Conservation (phyloP, 192 early-diverging fungal species). For the Gamsiella multidivaricata region DNA sequence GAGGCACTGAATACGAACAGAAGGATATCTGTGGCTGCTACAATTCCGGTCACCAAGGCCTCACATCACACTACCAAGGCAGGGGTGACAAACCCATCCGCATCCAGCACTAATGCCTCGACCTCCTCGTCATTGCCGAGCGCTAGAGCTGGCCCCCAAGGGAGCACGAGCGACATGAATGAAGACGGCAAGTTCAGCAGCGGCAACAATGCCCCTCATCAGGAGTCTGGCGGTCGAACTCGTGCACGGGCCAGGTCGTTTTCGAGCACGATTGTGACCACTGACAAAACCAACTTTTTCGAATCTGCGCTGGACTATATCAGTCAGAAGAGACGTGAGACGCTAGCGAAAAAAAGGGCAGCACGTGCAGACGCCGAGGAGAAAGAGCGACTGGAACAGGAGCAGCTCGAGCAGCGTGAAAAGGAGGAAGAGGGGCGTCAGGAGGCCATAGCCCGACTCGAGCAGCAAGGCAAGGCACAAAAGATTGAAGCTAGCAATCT, state of each 20-base stretch:
- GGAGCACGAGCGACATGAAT: background rate
- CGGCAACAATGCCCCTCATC: background rate
- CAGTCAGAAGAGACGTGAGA: slow-evolving; percentile 22
- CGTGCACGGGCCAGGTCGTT: slow-evolving; percentile 20
- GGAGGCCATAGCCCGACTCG: background rate
- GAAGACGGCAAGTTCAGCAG: no score
- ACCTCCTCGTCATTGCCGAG: background rate
- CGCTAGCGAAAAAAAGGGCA: slow-evolving; percentile 20
- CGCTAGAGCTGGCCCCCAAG: background rate
- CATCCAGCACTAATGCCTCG: no score
- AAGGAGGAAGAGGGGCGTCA: slow-evolving; percentile 6
- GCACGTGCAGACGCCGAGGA: slow-evolving; percentile 11
- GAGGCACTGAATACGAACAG: no score
- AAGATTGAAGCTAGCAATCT: slow-evolving; percentile 47
- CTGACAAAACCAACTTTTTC: slow-evolving; percentile 30
- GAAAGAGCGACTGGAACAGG: slow-evolving; percentile 4
- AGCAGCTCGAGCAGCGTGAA: slow-evolving; percentile 6
- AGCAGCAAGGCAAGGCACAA: slow-evolving; percentile 26
- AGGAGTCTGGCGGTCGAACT: slow-evolving; percentile 17
- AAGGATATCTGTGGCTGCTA: background rate
- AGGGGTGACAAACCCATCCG: no score
- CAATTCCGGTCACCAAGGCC: no score
- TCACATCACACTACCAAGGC: no score
- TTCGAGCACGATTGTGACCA: slow-evolving; percentile 9
- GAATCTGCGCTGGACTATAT: slow-evolving; percentile 25